Percentiles rank a stretch among this genome's conserved stretches.
Conservation (phyloP, 2,329 filamentous ascomycete species). For the Dendryphion nanum region DNA sequence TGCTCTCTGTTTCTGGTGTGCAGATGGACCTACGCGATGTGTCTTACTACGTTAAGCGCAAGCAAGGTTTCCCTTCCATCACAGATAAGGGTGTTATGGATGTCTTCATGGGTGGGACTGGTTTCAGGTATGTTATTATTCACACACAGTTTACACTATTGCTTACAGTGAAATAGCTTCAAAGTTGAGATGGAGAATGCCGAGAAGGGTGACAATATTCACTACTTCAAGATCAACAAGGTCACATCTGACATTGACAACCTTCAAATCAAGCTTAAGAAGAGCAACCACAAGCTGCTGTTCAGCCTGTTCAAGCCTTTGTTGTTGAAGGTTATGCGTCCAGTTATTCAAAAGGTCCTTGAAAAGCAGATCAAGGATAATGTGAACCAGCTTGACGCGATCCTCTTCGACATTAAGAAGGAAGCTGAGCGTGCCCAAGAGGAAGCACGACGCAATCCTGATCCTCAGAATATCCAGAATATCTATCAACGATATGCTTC, state of each 20-base stretch:
- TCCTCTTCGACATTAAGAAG: slow-evolving; percentile 74
- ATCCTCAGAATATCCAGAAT: slow-evolving; percentile 73
- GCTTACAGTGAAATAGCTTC: too few relatives aligned
- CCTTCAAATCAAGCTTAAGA: slow-evolving; percentile 84
- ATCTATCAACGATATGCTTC: slow-evolving; percentile 82
- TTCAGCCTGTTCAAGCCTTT: slow-evolving; percentile 86
- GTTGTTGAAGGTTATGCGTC: slow-evolving; percentile 78
- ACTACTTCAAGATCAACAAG: slow-evolving; percentile 94
- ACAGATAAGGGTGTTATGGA: slow-evolving; percentile 87
- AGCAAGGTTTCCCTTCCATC: slow-evolving; percentile 86
- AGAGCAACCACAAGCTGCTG: slow-evolving; percentile 92
- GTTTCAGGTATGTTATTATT: too few relatives aligned
- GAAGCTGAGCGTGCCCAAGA: slow-evolving; percentile 74
- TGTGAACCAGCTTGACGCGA: slow-evolving; percentile 70
- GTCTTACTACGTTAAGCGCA: slow-evolving; percentile 92
- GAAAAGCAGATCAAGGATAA: slow-evolving; percentile 88
- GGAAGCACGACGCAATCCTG: slow-evolving; percentile 59
- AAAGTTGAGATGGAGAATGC: slow-evolving; percentile 84
- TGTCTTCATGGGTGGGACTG: slow-evolving; percentile 80
- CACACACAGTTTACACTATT: too few relatives aligned
- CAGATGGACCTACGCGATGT: slow-evolving; percentile 82
- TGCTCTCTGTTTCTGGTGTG: slow-evolving; percentile 82
- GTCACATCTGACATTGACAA: slow-evolving; percentile 79
- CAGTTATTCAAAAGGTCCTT: slow-evolving; percentile 79
- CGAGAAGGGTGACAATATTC: slow-evolving; percentile 69